Conservation (phyloP, 2,329 filamentous ascomycete genomes). For the Chaetomiaceae sp. region DNA sequence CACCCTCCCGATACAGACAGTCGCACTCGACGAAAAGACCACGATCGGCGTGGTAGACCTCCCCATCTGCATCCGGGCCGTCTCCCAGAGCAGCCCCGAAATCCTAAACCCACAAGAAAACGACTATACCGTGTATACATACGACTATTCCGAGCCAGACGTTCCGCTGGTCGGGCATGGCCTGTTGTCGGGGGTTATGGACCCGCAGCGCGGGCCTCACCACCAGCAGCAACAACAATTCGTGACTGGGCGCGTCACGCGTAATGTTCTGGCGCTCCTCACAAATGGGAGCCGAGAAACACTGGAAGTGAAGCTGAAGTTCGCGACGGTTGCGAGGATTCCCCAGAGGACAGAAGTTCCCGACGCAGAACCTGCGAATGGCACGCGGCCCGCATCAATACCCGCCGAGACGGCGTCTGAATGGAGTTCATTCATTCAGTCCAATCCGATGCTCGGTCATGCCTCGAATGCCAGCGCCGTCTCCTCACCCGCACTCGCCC, state of each 20-base stretch:
- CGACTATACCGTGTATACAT: slow-evolving; percentile 96
- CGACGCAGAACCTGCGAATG: slow-evolving; percentile 23
- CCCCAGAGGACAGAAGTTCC: slow-evolving; percentile 31
- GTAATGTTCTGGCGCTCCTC: slow-evolving; percentile 80
- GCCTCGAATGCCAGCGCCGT: slow-evolving; percentile 32
- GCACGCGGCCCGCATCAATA: slow-evolving; percentile 34
- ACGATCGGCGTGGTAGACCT: slow-evolving; percentile 86
- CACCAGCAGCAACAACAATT: slow-evolving; percentile 45
- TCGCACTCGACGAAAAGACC: slow-evolving; percentile 72
- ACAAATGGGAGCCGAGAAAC: slow-evolving; percentile 80
- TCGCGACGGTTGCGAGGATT: slow-evolving; percentile 69
- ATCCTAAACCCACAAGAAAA: slow-evolving; percentile 65
- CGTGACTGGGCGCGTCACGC: slow-evolving; percentile 86
- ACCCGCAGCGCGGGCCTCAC: slow-evolving; percentile 52
- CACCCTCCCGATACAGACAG: slow-evolving; percentile 72
- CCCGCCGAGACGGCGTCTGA: slow-evolving; percentile 59
- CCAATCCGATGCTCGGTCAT: slow-evolving; percentile 54
- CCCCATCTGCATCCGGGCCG: slow-evolving; percentile 78
- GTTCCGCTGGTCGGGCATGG: slow-evolving; percentile 92
- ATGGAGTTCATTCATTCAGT: slow-evolving; percentile 74
- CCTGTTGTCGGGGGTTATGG: slow-evolving; percentile 81
- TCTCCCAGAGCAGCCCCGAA: slow-evolving; percentile 77
- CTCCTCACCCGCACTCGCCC: slow-evolving; percentile 34
- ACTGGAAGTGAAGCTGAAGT: slow-evolving; percentile 84
- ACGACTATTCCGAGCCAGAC: slow-evolving; percentile 94